Conservation (phyloP, 768 basidiomycete genomes). For the Pleurotus giganteus region DNA sequence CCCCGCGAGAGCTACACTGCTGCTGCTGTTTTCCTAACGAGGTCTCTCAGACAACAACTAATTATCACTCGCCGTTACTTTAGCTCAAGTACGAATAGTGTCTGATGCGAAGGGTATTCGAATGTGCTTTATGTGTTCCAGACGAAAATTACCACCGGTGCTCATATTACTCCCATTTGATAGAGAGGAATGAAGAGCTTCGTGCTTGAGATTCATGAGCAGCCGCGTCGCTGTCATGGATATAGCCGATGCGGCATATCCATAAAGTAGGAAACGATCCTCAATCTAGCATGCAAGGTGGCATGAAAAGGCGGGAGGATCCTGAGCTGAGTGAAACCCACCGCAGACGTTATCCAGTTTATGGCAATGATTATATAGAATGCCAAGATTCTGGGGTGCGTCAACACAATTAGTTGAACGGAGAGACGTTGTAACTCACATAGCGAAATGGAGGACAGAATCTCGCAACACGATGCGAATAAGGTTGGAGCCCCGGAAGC, state of each 20-base stretch:
- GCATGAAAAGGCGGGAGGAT: background rate
- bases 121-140: too few species aligned
- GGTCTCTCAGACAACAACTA: too few species aligned
- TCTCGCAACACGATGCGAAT: conserved; percentile 3
- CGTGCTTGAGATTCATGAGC: conserved; percentile 4
- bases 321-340: background rate
- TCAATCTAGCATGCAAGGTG: background rate
- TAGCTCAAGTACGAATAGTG: too few species aligned
- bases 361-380: background rate
- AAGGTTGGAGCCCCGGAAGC: background rate
- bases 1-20: too few species aligned
- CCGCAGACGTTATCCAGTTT: background rate
- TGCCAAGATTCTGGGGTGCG: background rate
- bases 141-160: too few species aligned
- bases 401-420: background rate
- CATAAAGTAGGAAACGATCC: background rate
- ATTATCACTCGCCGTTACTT: too few species aligned
- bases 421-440: background rate
- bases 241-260: conserved; percentile 4
- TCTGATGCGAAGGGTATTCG: too few species aligned
- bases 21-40: too few species aligned
- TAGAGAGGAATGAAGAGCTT: too few species aligned
- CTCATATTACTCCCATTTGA: too few species aligned
- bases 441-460: background rate
- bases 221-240: conserved; percentile 4